These are phyloP conservation scores for Phytophthora agathidicida DNA, from an alignment of 352 stramenopile genomes.

Conservation along the genomic window DNA sequence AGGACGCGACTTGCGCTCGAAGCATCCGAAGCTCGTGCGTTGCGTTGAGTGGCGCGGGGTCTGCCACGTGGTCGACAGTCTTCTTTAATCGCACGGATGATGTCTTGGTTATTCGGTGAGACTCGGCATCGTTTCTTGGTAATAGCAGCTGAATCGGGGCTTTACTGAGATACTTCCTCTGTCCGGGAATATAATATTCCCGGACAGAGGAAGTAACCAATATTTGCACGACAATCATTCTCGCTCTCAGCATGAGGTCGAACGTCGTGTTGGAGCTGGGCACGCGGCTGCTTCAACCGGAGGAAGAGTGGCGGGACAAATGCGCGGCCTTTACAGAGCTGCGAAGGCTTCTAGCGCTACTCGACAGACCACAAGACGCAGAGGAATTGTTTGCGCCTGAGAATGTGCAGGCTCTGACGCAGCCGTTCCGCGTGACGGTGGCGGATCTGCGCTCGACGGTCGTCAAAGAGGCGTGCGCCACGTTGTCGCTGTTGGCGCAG, in stretches of 20 bases:
- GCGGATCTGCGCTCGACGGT: conserved; percentile 64
- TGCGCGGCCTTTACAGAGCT: conserved; percentile 58
- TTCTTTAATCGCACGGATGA: conserved; percentile 9
- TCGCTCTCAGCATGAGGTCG: no score
- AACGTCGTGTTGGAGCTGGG: conserved; percentile 56
- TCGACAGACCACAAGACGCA: not conserved
- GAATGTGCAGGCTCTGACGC: conserved; percentile 58
- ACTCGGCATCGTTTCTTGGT: conserved; percentile 20
- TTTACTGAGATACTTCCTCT: conserved; percentile 1
- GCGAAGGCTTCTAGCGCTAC: conserved; percentile 42
- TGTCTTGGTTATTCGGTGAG: conserved; percentile 10
- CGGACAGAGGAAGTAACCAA: no score
- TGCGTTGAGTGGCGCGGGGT: not conserved
- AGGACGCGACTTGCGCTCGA: conserved; percentile 17
- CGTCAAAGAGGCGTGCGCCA: conserved; percentile 65
- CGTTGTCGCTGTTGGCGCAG: conserved; percentile 46
- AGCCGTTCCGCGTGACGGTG: conserved; percentile 63
- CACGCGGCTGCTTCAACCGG: conserved; percentile 51
- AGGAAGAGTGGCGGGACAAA: conserved; percentile 70
- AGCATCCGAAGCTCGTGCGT: conserved; percentile 24
- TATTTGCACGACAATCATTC: no score
- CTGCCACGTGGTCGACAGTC: not conserved
- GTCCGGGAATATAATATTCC: not conserved
- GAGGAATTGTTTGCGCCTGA: conserved; percentile 44
- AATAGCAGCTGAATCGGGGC: not conserved